Evolutionary conservation across 306 rosid species (phyloP), one percentile per base, ranked within the genome.

Genomic region (Potentilla sterilis): DNA sequence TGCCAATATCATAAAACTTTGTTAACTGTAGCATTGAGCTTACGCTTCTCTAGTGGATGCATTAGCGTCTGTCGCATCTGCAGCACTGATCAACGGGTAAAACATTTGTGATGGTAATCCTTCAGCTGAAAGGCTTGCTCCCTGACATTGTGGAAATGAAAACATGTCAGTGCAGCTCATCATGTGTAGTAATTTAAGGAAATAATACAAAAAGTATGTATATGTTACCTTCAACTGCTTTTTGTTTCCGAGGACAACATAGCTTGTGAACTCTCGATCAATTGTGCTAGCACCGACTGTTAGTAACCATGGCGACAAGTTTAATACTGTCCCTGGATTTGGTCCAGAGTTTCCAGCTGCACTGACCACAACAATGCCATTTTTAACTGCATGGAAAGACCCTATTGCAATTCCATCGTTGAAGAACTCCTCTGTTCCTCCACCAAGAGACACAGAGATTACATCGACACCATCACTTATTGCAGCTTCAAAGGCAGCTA

Each of bases 101-200:
- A 73, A 54, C 67, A 78, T 84, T 1, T 22, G 3, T 19, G 78
- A 48, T 57, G 83, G 80, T 22, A 84, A 46, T 2, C 6, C 38
- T 37, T 4, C 0, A 11, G 55, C 10, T 5, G 90, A 84, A 84
- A 88, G 83, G 41, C 89, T 81, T 10, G 41, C 61, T 72, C 90
- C 93, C 89, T 88, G 47, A 38, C 65, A 68, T 22, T 66, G 66
- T 18, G 22, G 43, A 43, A 80, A 28, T 16, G 35, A 5, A 24
- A 38, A 18, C 9, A n/a, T 11, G 37, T 72, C 11, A 2, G n/a
- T 51, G 47, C 46, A 72, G 52, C 32, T 18, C 10, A 35, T 35
- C 34, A 19, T 63, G 44, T 63, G 37, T 22, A 55, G 62, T 19
- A 6, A 24, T 13, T 58, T 12, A 13, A 61, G 40, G 4, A 28